phyloP scores from a whole-genome alignment of 2,329 filamentous ascomycete species.

The Calonectria leucothoes region DNA sequence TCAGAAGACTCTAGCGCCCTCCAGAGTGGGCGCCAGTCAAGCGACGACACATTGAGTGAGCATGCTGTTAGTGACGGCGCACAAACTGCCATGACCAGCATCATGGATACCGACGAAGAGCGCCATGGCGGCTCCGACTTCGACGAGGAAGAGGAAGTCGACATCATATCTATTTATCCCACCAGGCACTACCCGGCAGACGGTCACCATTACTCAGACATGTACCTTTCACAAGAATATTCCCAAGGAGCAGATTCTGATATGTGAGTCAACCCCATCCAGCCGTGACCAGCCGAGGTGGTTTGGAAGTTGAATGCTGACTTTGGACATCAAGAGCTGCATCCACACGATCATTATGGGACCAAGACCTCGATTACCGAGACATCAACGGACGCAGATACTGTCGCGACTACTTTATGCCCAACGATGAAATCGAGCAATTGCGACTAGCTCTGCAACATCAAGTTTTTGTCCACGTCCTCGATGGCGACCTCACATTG shows the following conservation, averaged over 20 bases:
- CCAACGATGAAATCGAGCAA: slow-evolving; percentile 74
- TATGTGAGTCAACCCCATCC: slow-evolving; percentile 52
- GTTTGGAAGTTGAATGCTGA: slow-evolving; percentile 2
- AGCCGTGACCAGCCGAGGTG: not conserved
- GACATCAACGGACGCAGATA: slow-evolving; percentile 73
- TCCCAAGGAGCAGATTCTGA: slow-evolving; percentile 40
- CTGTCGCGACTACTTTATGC: slow-evolving; percentile 73
- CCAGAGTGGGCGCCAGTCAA: slow-evolving; percentile 46
- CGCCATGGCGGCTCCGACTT: slow-evolving; percentile 35
- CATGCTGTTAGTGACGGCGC: slow-evolving; percentile 46
- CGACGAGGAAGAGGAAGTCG: slow-evolving; percentile 47
- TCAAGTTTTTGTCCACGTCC: slow-evolving; percentile 68
- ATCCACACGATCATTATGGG: slow-evolving; percentile 62
- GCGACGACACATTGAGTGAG: slow-evolving; percentile 48
- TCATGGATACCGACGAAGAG: slow-evolving; percentile 49
- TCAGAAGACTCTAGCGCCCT: slow-evolving; percentile 45
- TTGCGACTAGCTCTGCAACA: slow-evolving; percentile 71
- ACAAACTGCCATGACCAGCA: slow-evolving; percentile 52
- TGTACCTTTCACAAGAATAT: slow-evolving; percentile 47
- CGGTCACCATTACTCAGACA: slow-evolving; percentile 50
- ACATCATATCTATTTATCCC: slow-evolving; percentile 58
- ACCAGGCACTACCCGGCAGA: slow-evolving; percentile 53
- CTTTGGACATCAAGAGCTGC: slow-evolving; percentile 46
- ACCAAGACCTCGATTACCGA: slow-evolving; percentile 65
- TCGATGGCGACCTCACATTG: slow-evolving; percentile 58